phyloP scores from a whole-genome alignment of 768 basidiomycete genomes.

The Trametes cubensis region DNA sequence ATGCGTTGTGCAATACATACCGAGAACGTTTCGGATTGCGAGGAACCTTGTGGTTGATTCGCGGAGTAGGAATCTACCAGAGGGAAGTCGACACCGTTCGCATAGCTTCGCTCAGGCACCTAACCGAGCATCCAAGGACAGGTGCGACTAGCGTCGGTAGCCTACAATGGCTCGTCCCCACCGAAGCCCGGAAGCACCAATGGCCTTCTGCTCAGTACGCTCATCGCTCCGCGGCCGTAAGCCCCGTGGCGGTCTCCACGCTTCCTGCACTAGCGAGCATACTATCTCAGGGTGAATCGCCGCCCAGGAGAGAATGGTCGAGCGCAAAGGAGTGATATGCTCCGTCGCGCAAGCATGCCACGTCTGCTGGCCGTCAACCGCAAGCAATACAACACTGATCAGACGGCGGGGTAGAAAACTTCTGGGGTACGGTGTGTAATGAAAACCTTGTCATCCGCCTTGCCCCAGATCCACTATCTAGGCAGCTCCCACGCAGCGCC shows the following conservation, averaged over 20 bases:
- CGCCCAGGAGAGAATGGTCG: not conserved
- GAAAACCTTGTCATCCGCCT: slow-evolving; percentile 23
- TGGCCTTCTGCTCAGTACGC: not conserved
- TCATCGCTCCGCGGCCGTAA: slow-evolving; percentile 13
- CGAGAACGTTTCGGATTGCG: not conserved
- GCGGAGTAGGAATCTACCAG: slow-evolving; percentile 17
- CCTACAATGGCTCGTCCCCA: slow-evolving; percentile 14
- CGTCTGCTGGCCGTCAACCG: slow-evolving; percentile 8
- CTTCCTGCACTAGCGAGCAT: not conserved
- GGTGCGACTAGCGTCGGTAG: slow-evolving; percentile 7
- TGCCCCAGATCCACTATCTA: slow-evolving; percentile 8
- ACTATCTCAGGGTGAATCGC: not conserved
- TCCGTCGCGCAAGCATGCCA: not conserved
- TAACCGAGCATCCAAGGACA: slow-evolving; percentile 8
- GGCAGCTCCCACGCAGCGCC: slow-evolving; percentile 8
- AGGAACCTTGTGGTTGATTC: not conserved
- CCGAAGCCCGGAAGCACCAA: slow-evolving; percentile 10
- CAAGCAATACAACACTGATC: slow-evolving; percentile 15
- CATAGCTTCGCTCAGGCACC: slow-evolving; percentile 17
- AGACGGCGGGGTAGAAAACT: slow-evolving; percentile 20
- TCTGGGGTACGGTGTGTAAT: slow-evolving; percentile 24
- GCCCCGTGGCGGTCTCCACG: not conserved
- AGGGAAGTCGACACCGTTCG: not conserved
- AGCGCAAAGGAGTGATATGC: not conserved
- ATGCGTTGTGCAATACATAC: no score